Conservation (phyloP, 2,329 filamentous ascomycete genomes). For the Talaromyces sp. region DNA sequence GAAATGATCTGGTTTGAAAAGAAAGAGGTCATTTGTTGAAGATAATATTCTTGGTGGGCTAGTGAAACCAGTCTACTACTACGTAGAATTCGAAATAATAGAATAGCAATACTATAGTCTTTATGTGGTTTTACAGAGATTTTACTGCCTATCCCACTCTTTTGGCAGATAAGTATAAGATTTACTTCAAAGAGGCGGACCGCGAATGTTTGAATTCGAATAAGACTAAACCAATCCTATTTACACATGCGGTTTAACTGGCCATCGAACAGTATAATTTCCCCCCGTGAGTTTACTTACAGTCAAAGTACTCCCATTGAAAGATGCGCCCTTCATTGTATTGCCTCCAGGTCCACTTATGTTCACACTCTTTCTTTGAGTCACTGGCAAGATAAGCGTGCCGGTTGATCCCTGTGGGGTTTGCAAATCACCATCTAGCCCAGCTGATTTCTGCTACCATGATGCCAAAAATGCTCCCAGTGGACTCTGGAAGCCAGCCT, state of each 20-base stretch:
- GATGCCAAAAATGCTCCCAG: background rate
- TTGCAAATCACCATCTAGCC: background rate
- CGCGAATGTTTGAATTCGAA: background rate
- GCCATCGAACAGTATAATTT: background rate
- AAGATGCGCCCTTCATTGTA: background rate
- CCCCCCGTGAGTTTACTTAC: background rate
- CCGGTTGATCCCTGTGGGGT: constrained; percentile 3
- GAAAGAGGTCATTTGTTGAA: background rate
- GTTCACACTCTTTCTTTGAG: background rate
- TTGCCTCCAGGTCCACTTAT: background rate
- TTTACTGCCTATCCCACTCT: too few species aligned
- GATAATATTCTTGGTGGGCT: background rate
- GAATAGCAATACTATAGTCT: too few species aligned
- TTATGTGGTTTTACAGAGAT: too few species aligned
- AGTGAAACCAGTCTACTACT: too few species aligned
- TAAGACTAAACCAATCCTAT: background rate
- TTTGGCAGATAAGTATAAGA: background rate
- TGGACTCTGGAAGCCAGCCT: constrained; percentile 10
- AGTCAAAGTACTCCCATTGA: background rate
- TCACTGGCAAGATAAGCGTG: constrained; percentile 2
- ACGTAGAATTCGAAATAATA: background rate
- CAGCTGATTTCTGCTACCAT: background rate
- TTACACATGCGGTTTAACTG: background rate
- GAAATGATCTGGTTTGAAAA: constrained; percentile 3
- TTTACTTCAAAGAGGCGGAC: background rate